Evolutionary conservation across 2,329 filamentous ascomycete species (phyloP).

Genomic region (Pseudocercospora pini-densiflorae): DNA sequence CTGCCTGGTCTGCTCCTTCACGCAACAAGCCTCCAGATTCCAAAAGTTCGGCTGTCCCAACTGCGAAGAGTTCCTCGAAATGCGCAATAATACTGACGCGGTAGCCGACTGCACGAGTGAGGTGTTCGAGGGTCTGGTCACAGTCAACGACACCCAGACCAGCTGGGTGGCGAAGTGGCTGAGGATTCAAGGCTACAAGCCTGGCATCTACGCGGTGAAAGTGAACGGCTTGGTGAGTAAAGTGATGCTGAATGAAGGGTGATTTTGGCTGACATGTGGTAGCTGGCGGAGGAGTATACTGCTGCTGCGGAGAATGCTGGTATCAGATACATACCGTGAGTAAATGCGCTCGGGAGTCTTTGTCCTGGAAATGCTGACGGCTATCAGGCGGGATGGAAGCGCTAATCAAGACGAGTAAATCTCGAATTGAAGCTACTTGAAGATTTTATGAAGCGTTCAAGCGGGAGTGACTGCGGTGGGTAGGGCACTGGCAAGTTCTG

Average conservation of each 20-base stretch:
- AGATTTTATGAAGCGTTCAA: background rate
- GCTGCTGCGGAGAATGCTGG: constrained; percentile 62
- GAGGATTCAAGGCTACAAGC: constrained; percentile 83
- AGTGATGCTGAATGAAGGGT: constrained; percentile 11
- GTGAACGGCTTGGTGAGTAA: constrained; percentile 75
- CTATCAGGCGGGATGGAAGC: constrained; percentile 27
- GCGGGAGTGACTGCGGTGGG: background rate
- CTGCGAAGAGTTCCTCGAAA: constrained; percentile 89
- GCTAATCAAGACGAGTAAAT: constrained; percentile 24
- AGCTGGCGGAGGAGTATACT: constrained; percentile 63
- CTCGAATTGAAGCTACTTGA: background rate
- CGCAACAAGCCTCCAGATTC: constrained; percentile 83
- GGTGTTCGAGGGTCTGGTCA: constrained; percentile 92
- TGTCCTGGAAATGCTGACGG: constrained; percentile 4
- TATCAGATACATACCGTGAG: constrained; percentile 64
- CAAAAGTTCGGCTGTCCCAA: constrained; percentile 88
- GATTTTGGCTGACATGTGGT: constrained; percentile 7
- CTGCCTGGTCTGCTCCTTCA: constrained; percentile 98
- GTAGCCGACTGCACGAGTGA: constrained; percentile 94
- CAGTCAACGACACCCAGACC: constrained; percentile 76
- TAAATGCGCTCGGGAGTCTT: background rate
- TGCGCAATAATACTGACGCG: constrained; percentile 72
- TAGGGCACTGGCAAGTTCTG: background rate
- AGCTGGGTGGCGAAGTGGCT: constrained; percentile 99
- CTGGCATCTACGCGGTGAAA: constrained; percentile 92